Base-by-base conservation (phyloP, 225 moss, liverwort and hornwort species). In the Neckera pumila region DNA sequence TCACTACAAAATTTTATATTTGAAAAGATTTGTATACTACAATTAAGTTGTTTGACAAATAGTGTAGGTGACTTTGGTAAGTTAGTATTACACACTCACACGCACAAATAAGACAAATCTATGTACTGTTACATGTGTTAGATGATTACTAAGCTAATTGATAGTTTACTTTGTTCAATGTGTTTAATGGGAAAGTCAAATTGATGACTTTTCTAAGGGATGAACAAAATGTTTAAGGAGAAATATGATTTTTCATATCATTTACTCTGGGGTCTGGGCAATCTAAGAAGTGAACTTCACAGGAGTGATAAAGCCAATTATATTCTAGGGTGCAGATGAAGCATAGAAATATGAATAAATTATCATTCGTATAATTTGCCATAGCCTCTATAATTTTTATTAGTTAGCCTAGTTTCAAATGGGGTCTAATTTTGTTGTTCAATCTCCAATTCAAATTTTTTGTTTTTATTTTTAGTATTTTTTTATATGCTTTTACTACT, bases 261-360 rank as follows among this genome's bases (percentile, higher is more conserved):
- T 38, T 69, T 69, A 23, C 12, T 70, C 14, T 25, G 8, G 13
- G 14, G 7, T 70, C 14, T 25, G 8, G 13, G 14, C 40, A 40
- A 70, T 40, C 38, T 5, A 23, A 23, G 4, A 56, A 25, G 2
- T 0, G 0, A 2, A 23, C 1, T 70, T 25, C 2, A 1, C 0
- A 0, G 4, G 9, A 70, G 25, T 70, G 8, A 8, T 40, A 1
- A 25, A 40, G 25, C 14, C 7, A 40, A 8, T 14, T 25, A 70
- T 14, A 70, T 40, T 14, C 14, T 1, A 70, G 1, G 8, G 2
- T 2, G 1, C 8, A 70, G 14, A 25, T 26, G 25, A 9, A 70
- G 14, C 1, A 70, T 14, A 25, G 1, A 40, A 70, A 8, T 40
- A 70, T 25, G 14, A 5, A 70, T 40, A 69, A 38, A 14, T 2